These are phyloP conservation scores for Colletotrichum eleusines DNA, from an alignment of 2,329 filamentous ascomycete species.

Conservation along the genomic window DNA sequence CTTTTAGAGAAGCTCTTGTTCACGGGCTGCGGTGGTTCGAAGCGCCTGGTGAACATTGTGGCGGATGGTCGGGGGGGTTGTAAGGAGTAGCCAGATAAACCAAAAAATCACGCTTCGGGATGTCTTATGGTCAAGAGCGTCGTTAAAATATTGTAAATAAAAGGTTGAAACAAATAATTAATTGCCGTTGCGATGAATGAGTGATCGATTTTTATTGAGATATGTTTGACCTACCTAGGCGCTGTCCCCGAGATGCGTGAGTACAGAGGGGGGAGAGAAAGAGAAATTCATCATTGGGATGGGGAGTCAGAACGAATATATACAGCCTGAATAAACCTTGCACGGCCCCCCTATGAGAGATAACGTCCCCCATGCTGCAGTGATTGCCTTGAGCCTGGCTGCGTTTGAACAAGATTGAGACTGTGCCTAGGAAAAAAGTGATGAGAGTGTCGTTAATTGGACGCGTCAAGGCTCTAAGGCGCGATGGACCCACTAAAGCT, in stretches of 20 bases:
- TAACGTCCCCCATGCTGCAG: conserved; percentile 16
- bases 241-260: conserved; percentile 42
- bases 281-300: conserved; percentile 40
- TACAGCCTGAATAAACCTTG: conserved; percentile 35
- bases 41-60: conserved; percentile 64
- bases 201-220: conserved; percentile 16
- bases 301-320: conserved; percentile 38
- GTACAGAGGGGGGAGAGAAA: conserved; percentile 14
- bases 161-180: neutral
- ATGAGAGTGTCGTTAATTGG: conserved; percentile 38
- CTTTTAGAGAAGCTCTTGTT: conserved; percentile 67
- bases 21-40: conserved; percentile 53
- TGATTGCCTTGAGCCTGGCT: conserved; percentile 32
- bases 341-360: conserved; percentile 26
- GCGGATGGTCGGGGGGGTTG: neutral
- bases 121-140: neutral
- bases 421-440: conserved; percentile 24
- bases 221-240: conserved; percentile 50
- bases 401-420: conserved; percentile 26
- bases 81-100: neutral
- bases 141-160: conserved; percentile 13
- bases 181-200: conserved; percentile 5
- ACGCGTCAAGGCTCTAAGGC: conserved; percentile 24
- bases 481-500: neutral
- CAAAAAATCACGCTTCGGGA: neutral